Conservation (phyloP, 306 rosid species). For the Vicia sativa region DNA sequence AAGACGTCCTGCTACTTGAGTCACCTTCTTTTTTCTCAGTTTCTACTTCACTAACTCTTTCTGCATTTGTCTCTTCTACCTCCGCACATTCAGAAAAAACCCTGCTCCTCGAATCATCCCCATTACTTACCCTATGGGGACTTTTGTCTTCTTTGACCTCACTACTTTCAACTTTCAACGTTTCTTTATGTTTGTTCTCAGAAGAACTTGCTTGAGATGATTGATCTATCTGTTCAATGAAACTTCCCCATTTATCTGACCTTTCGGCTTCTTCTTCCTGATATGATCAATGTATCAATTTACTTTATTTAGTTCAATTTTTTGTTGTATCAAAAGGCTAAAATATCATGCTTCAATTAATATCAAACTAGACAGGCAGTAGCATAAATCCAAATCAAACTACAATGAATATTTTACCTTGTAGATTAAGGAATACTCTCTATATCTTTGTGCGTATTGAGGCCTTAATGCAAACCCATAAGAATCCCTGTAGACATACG, state of each 20-base stretch:
- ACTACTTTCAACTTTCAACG: conserved; percentile 45
- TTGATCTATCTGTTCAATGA: conserved; percentile 58
- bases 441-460: conserved; percentile 77
- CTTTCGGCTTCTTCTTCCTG: conserved; percentile 95
- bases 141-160: conserved; percentile 47
- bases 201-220: conserved; percentile 47
- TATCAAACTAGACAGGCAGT: conserved; percentile 23
- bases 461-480: conserved; percentile 98
- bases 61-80: conserved; percentile 39
- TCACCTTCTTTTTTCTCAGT: conserved; percentile 34
- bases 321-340: conserved; percentile 8
- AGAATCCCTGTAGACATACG: conserved; percentile 60
- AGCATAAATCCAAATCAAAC: conserved; percentile 25
- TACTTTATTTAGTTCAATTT: conserved; percentile 24
- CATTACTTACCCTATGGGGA: conserved; percentile 45
- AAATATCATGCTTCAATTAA: conserved; percentile 24
- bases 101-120: conserved; percentile 42
- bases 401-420: conserved; percentile 51
- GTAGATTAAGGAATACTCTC: conserved; percentile 68
- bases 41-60: conserved; percentile 41
- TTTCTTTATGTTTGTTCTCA: conserved; percentile 45
- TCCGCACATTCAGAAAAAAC: conserved; percentile 42
- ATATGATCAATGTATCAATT: conserved; percentile 40
- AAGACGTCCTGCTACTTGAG: conserved; percentile 25
- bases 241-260: conserved; percentile 69